A percentile compares a stretch with the other conserved stretches of the same genome.
Evolutionary conservation across 371 early-diverging fungal species (phyloP).

Genomic region (Mortierella sp.): DNA sequence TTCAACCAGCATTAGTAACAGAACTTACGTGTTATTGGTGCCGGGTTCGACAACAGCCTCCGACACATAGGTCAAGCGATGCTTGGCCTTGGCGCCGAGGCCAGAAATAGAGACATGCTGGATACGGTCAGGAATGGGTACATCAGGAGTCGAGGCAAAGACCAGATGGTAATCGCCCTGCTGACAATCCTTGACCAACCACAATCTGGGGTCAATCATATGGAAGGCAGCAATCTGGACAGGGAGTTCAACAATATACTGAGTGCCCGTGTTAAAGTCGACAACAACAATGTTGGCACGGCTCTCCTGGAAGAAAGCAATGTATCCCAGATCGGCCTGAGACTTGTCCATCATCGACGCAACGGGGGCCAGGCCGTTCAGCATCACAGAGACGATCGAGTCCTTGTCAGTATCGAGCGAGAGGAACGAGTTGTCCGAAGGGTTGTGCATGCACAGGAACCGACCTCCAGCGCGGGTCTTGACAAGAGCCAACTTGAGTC

Average conservation of each 20-base stretch:
- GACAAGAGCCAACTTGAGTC: constrained; percentile 69
- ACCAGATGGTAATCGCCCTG: constrained; percentile 62
- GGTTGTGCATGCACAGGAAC: constrained; percentile 76
- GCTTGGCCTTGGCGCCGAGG: constrained; percentile 48
- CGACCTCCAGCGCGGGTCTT: constrained; percentile 58
- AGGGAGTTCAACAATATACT: constrained; percentile 66
- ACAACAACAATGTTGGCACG: constrained; percentile 68
- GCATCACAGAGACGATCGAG: constrained; percentile 66
- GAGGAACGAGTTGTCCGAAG: constrained; percentile 76
- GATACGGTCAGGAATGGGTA: constrained; percentile 36
- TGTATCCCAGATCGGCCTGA: constrained; percentile 61
- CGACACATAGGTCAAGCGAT: constrained; percentile 52
- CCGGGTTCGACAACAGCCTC: constrained; percentile 42
- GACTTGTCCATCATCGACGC: constrained; percentile 70
- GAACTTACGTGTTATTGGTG: constrained; percentile 26
- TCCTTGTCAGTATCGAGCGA: constrained; percentile 73
- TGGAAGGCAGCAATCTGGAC: constrained; percentile 63
- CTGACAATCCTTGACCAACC: constrained; percentile 73
- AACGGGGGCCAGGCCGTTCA: constrained; percentile 67
- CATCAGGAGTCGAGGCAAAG: constrained; percentile 48
- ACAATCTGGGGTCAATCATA: constrained; percentile 65
- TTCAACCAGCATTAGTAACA: neutral
- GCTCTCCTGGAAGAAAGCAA: constrained; percentile 76
- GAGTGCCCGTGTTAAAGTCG: constrained; percentile 71
- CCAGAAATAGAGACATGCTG: constrained; percentile 50